Evolutionary conservation across 2,329 filamentous ascomycete species (phyloP), one percentile per base, ranked within the genome.

Genomic region (Nemania diffusa): DNA sequence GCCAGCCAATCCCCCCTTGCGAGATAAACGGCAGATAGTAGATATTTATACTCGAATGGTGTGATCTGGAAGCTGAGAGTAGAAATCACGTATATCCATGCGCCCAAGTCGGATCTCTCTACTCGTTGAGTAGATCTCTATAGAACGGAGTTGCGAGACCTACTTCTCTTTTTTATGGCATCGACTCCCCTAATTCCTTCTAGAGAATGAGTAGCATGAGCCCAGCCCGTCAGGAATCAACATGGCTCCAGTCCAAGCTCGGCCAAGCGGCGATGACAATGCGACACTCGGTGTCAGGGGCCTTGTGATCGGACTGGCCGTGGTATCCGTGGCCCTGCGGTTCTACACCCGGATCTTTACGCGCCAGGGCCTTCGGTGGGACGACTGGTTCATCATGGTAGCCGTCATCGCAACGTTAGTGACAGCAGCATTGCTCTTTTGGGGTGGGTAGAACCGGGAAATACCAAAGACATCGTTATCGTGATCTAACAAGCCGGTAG

Each of bases 221-320:
- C 7, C 22, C n/a, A 53, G 27, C 27, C 17, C 26, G 8, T 53
- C 3, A 11, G n/a, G 17, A 34, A 3, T 26, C n/a, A 37, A 22
- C 27, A 53, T 53, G 29, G 27, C 27, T 3, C 29, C 26, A n/a
- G 24, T 11, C 24, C 13, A 51, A 29, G 24, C 13, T 22, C 13
- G 29, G 9, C 8, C 26, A 29, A 29, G 17, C 9, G 27, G 13
- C 27, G 27, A 4, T 29, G 26, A 8, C 40, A 17, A 53, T 22
- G 17, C 8, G n/a, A 40, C 32, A 24, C 17, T 44, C 1, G 20
- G 37, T 69, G 83, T 71, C 3, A 62, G 68, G 24, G 69, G 60
- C 17, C n/a, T 72, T 40, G 64, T 70, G 17, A 64, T 72, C 29
- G 57, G 40, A 2, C 42, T 72, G 0, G 64, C 68, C 9, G 46